Conservation (phyloP, 2,329 filamentous ascomycete species). For the Cercospora janseana region DNA sequence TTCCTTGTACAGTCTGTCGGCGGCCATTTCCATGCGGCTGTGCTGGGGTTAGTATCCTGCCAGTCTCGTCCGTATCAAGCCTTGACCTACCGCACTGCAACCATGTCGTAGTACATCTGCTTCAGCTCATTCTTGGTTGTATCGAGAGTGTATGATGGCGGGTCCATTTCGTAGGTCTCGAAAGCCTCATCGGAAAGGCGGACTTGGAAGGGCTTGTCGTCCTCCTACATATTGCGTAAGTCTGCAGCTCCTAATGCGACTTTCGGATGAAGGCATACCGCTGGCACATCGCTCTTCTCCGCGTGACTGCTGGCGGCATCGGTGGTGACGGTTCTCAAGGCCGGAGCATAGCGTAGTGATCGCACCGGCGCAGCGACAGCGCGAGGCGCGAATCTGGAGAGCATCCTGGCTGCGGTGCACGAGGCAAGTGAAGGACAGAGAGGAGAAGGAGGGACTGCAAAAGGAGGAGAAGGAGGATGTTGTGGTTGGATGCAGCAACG, state of each 20-base stretch:
- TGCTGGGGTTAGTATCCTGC: constrained; percentile 29
- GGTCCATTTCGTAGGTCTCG: constrained; percentile 98
- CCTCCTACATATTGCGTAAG: constrained; percentile 59
- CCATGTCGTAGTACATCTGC: constrained; percentile 99
- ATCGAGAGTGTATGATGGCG: constrained; percentile 85
- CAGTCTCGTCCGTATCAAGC: not conserved
- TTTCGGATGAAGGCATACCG: constrained; percentile 49
- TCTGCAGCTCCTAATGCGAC: not conserved
- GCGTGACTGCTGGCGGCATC: constrained; percentile 90
- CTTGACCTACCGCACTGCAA: constrained; percentile 73
- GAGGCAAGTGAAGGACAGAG: constrained; percentile 1
- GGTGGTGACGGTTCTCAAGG: constrained; percentile 79
- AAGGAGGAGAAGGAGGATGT: constrained; percentile 8
- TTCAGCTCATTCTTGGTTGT: constrained; percentile 98
- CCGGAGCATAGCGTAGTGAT: constrained; percentile 36
- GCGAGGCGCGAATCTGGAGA: constrained; percentile 40
- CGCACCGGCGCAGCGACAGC: constrained; percentile 37
- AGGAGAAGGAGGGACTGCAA: constrained; percentile 7
- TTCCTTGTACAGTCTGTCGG: constrained; percentile 99
- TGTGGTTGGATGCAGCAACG: constrained; percentile 1
- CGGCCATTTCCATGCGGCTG: constrained; percentile 99
- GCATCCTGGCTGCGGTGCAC: constrained; percentile 30
- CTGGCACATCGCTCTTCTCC: constrained; percentile 70
- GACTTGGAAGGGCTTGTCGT: constrained; percentile 89
- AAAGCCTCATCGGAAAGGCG: constrained; percentile 97